These are phyloP conservation scores for Pharus latifolius DNA, from an alignment of 176 grass and related monocot species.

Conservation along the genomic window DNA sequence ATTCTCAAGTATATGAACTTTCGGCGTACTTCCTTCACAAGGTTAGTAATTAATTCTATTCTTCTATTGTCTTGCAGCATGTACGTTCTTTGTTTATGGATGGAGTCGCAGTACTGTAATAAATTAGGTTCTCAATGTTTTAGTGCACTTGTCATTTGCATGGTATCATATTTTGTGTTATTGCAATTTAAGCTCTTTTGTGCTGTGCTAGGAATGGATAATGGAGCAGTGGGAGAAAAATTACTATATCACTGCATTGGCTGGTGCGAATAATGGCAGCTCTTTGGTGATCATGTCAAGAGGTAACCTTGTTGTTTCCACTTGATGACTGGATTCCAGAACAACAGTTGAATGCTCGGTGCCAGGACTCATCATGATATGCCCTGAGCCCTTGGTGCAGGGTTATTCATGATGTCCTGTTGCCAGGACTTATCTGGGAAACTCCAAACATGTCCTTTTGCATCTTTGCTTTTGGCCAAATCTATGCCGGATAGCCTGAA, in stretches of 20 bases:
- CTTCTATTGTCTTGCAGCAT: neutral
- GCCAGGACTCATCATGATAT: neutral
- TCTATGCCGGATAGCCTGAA: neutral
- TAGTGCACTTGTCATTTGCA: neutral
- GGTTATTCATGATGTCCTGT: too few species aligned
- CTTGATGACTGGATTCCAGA: slow-evolving; percentile 20
- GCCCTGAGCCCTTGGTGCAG: too few species aligned
- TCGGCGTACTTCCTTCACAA: slow-evolving; percentile 79
- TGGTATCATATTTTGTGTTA: neutral
- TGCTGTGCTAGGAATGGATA: slow-evolving; percentile 80
- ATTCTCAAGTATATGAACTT: slow-evolving; percentile 74
- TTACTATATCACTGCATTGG: slow-evolving; percentile 80
- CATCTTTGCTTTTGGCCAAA: neutral
- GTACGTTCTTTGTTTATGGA: slow-evolving; percentile 1
- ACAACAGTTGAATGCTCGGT: neutral
- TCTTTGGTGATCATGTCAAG: slow-evolving; percentile 96
- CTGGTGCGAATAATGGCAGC: slow-evolving; percentile 58
- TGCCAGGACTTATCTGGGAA: neutral
- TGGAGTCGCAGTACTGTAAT: neutral
- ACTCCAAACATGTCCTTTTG: neutral
- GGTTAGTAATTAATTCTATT: slow-evolving; percentile 21
- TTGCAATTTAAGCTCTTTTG: slow-evolving; percentile 22
- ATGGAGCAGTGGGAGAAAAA: slow-evolving; percentile 99
- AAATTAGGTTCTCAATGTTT: neutral
- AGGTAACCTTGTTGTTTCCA: slow-evolving; percentile 49